phyloP scores from a whole-genome alignment of 305 asterid genomes.

The Fraxinus latifolia region DNA sequence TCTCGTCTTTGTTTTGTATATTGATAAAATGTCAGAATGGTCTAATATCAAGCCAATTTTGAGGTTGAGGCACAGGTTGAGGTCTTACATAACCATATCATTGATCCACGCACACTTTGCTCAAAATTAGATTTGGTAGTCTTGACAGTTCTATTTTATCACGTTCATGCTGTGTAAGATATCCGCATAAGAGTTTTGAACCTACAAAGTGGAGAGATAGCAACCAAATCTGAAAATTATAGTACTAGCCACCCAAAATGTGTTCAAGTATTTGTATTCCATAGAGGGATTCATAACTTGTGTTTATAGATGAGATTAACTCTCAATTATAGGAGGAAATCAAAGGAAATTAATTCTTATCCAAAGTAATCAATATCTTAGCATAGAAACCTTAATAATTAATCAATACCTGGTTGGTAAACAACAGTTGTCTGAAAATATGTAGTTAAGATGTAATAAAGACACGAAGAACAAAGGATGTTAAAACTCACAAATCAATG shows the following conservation, averaged over 20 bases:
- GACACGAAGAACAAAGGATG: not conserved
- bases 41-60: too few species aligned
- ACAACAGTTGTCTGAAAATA: not conserved
- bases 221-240: too few species aligned
- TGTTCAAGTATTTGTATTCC: not conserved
- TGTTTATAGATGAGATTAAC: not conserved
- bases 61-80: too few species aligned
- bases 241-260: not conserved
- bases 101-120: too few species aligned
- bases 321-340: not conserved
- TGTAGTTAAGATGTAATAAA: not conserved
- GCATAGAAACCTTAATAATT: not conserved
- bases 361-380: not conserved
- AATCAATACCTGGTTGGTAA: not conserved
- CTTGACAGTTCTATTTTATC: too few species aligned
- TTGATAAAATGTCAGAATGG: too few species aligned
- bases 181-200: not conserved
- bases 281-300: not conserved
- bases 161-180: not conserved
- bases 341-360: not conserved
- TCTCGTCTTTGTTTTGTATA: too few species aligned
- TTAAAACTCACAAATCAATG: not conserved
- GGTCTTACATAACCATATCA: too few species aligned
- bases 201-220: not conserved
- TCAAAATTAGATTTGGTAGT: too few species aligned